Conservation (phyloP, 345 rosid species). For the Durio zibethinus region DNA sequence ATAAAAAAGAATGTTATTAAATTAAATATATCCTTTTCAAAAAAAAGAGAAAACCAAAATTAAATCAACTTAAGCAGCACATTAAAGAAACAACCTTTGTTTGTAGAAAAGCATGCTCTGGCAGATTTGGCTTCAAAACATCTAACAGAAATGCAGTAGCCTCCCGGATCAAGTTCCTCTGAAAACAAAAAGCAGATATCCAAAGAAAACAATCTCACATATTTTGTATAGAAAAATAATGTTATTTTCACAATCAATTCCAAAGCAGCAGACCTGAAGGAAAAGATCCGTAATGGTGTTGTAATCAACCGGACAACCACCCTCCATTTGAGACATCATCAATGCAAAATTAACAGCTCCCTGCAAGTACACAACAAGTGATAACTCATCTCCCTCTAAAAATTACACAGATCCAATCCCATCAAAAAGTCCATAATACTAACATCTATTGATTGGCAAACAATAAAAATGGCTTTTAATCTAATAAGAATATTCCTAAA, state of each 20-base stretch:
- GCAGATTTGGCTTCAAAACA: constrained; percentile 92
- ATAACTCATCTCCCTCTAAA: not conserved
- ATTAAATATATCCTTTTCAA: not conserved
- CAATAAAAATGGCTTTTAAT: not conserved
- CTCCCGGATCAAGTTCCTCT: constrained; percentile 98
- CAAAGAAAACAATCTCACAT: not conserved
- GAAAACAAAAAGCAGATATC: not conserved
- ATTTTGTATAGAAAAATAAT: not conserved
- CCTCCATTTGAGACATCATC: constrained; percentile 99
- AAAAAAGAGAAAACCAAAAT: not conserved
- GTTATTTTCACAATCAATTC: not conserved
- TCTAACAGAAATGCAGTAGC: constrained; percentile 97
- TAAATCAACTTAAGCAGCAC: not conserved
- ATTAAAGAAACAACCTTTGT: constrained; percentile 57
- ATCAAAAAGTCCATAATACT: not conserved
- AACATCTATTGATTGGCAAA: not conserved
- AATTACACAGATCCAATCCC: constrained; percentile 1
- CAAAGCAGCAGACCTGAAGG: constrained; percentile 65
- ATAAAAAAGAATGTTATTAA: constrained; percentile 17
- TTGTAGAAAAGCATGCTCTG: constrained; percentile 89
- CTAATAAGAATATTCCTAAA: not conserved
- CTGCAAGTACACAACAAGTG: constrained; percentile 36
- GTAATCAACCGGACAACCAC: constrained; percentile 94
- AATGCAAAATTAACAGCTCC: constrained; percentile 98
- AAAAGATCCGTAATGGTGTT: constrained; percentile 98